phyloP scores from a whole-genome alignment of 208 protist species.

The Lotmaria passim region DNA sequence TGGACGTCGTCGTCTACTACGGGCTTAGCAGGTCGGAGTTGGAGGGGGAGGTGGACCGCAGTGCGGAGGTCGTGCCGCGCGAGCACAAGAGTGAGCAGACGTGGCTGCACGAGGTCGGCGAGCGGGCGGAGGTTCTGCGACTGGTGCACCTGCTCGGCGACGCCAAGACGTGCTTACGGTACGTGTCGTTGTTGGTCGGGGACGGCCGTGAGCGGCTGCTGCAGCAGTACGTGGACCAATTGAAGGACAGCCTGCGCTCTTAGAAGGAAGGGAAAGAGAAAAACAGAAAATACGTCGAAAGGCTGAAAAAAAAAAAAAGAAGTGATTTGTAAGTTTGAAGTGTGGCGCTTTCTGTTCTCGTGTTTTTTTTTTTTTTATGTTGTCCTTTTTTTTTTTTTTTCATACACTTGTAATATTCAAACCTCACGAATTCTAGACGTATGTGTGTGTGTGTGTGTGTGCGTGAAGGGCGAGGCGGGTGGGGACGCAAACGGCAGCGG shows the following conservation, averaged over 20 bases:
- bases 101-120: constrained; percentile 22
- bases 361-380: no score
- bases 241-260: constrained; percentile 47
- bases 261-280: neutral
- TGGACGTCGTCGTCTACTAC: constrained; percentile 70
- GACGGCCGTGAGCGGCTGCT: constrained; percentile 59
- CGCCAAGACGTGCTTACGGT: constrained; percentile 83
- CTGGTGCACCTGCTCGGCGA: constrained; percentile 67
- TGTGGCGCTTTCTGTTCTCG: no score
- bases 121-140: constrained; percentile 63
- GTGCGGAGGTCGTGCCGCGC: constrained; percentile 21
- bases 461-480: no score
- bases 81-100: constrained; percentile 9
- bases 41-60: constrained; percentile 32
- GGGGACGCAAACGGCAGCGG: no score
- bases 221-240: constrained; percentile 72
- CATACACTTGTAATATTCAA: no score
- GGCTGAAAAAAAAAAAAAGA: neutral
- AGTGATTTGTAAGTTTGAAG: neutral
- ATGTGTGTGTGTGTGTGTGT: no score
- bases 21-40: constrained; percentile 59
- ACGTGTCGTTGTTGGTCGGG: constrained; percentile 64
- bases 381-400: no score
- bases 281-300: no score
- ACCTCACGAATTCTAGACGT: no score